Conservation (phyloP, 2,329 filamentous ascomycete genomes). For the Emericellopsis atlantica region DNA sequence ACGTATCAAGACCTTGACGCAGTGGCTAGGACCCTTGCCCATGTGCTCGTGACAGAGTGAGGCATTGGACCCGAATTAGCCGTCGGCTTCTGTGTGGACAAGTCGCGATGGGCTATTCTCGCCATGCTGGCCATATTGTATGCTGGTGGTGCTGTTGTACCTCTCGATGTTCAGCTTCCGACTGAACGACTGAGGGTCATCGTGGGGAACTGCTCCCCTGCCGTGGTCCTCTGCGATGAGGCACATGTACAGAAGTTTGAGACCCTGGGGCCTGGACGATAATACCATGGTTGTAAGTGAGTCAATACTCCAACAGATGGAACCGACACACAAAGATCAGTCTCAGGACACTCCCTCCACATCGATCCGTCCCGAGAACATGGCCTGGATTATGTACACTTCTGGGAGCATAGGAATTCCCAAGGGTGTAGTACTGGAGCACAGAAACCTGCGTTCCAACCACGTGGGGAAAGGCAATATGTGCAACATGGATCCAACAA, state of each 20-base stretch:
- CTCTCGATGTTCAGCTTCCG: constrained; percentile 2
- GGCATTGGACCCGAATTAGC: constrained; percentile 11
- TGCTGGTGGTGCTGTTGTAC: constrained; percentile 5
- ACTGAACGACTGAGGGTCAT: constrained; percentile 1
- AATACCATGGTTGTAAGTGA: neutral
- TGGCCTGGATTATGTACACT: constrained; percentile 4
- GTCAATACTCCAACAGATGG: neutral
- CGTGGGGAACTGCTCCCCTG: constrained; percentile 1
- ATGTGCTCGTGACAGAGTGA: neutral
- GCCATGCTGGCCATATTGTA: constrained; percentile 7
- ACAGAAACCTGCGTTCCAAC: neutral
- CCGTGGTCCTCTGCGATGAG: constrained; percentile 2
- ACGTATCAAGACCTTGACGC: constrained; percentile 2
- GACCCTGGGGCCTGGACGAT: constrained; percentile 1
- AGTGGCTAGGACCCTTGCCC: constrained; percentile 1
- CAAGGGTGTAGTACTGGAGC: constrained; percentile 3
- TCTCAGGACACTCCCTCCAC: neutral
- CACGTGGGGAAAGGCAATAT: neutral
- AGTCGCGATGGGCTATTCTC: constrained; percentile 6
- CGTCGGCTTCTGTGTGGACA: constrained; percentile 5
- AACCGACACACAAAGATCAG: neutral
- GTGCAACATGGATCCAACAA: neutral
- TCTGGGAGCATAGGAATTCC: constrained; percentile 3
- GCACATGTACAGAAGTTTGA: neutral
- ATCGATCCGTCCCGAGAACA: constrained; percentile 1